A percentile compares a stretch with the other conserved stretches of the same genome.
Conservation (phyloP, 2,329 filamentous ascomycete genomes). For the Escovopsis weberi region DNA sequence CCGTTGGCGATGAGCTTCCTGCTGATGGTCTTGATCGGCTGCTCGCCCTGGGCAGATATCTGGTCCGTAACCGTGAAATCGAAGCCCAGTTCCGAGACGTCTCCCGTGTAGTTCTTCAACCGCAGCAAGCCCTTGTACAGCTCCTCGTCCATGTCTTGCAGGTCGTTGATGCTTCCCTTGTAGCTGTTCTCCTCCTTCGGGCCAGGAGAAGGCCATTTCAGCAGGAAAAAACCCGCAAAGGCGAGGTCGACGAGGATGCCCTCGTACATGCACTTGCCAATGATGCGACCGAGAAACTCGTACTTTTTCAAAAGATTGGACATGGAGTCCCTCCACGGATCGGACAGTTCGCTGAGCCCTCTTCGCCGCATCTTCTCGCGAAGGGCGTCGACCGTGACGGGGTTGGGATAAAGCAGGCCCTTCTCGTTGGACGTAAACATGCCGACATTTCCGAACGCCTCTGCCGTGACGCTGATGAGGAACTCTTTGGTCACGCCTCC, state of each 20-base stretch:
- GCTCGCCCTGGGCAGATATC: slow-evolving; percentile 28
- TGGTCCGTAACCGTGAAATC: slow-evolving; percentile 83
- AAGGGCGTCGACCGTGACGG: slow-evolving; percentile 56
- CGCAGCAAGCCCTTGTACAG: slow-evolving; percentile 74
- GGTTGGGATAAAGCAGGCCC: slow-evolving; percentile 80
- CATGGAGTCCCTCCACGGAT: slow-evolving; percentile 43
- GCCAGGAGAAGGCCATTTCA: slow-evolving; percentile 81
- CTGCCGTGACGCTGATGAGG: slow-evolving; percentile 70
- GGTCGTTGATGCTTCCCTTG: slow-evolving; percentile 85
- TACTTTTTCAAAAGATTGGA: slow-evolving; percentile 55
- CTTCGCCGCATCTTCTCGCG: slow-evolving; percentile 40
- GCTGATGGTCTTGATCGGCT: slow-evolving; percentile 46
- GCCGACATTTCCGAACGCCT: slow-evolving; percentile 54
- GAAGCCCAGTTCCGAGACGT: slow-evolving; percentile 56
- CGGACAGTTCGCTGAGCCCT: slow-evolving; percentile 36
- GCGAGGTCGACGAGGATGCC: slow-evolving; percentile 85
- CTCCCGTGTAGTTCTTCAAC: slow-evolving; percentile 72
- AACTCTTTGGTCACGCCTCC: slow-evolving; percentile 98
- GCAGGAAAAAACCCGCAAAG: slow-evolving; percentile 89
- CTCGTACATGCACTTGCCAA: slow-evolving; percentile 96
- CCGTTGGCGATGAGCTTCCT: slow-evolving; percentile 66
- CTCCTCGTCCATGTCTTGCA: slow-evolving; percentile 79
- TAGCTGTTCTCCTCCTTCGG: slow-evolving; percentile 52
- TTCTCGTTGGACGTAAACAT: slow-evolving; percentile 77
- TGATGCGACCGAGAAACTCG: slow-evolving; percentile 82